Evolutionary conservation across 1,284 basidiomycete species (phyloP).

Genomic region (Amylostereum areolatum): DNA sequence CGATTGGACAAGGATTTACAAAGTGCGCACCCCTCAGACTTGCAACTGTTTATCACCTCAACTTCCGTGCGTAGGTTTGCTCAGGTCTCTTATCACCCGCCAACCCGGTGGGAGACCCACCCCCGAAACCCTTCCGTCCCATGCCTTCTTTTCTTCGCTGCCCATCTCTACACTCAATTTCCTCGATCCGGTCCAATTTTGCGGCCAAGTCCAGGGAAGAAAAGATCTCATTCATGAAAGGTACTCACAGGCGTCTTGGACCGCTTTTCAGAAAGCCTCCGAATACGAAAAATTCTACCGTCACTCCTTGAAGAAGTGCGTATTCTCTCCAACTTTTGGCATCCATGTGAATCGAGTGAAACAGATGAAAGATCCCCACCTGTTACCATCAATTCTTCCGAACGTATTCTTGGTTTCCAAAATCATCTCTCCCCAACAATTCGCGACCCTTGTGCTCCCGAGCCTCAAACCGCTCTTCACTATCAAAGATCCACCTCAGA

Average conservation of each 20-base stretch:
- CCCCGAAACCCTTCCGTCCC: constrained; percentile 73
- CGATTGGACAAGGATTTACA: constrained; percentile 63
- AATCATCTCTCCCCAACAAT: constrained; percentile 75
- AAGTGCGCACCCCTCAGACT: constrained; percentile 35
- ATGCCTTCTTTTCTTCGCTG: constrained; percentile 93
- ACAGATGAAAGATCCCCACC: constrained; percentile 89
- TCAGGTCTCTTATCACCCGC: constrained; percentile 76
- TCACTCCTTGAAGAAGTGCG: constrained; percentile 90
- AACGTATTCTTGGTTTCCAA: constrained; percentile 93
- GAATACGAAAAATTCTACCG: constrained; percentile 88
- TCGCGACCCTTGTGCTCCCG: constrained; percentile 77
- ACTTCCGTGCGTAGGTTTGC: constrained; percentile 40
- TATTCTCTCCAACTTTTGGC: constrained; percentile 2
- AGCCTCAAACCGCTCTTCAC: constrained; percentile 87
- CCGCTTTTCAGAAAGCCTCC: constrained; percentile 91
- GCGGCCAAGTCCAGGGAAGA: constrained; percentile 93
- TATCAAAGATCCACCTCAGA: constrained; percentile 94
- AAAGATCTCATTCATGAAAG: too few relatives aligned
- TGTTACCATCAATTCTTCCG: constrained; percentile 94
- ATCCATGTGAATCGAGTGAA: neutral
- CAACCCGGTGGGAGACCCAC: constrained; percentile 69
- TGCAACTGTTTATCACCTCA: neutral
- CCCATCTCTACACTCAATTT: constrained; percentile 97
- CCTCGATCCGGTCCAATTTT: constrained; percentile 92
- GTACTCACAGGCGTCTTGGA: too few relatives aligned